phyloP scores from a whole-genome alignment of 1,284 basidiomycete species.

The Ustilago nuda region DNA sequence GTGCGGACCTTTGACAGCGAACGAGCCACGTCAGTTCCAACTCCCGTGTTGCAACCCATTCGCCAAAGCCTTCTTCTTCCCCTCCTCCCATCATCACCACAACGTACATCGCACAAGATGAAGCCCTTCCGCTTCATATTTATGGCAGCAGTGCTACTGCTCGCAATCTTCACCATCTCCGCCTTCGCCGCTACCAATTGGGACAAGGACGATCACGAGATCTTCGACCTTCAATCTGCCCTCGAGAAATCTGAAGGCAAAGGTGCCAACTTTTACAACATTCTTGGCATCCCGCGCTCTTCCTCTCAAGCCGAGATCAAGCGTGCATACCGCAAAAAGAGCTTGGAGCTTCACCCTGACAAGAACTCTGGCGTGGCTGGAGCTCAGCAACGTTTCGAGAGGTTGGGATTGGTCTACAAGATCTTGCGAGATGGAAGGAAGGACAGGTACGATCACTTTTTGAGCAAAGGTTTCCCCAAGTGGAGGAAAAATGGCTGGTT shows the following conservation, averaged over 20 bases:
- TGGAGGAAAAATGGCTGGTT: conserved; percentile 66
- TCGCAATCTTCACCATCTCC: conserved; percentile 22
- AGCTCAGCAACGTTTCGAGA: conserved; percentile 64
- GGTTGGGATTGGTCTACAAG: conserved; percentile 64
- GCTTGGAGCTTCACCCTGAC: conserved; percentile 66
- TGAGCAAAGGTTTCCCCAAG: conserved; percentile 65
- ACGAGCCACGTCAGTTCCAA: conserved; percentile 35
- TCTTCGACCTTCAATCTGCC: conserved; percentile 66
- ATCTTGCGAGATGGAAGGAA: conserved; percentile 65
- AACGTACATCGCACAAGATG: conserved; percentile 11
- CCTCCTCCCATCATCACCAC: neutral
- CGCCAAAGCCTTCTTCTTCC: conserved; percentile 2
- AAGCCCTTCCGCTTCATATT: conserved; percentile 29
- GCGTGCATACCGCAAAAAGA: conserved; percentile 64
- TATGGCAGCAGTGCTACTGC: conserved; percentile 15
- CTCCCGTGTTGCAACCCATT: neutral
- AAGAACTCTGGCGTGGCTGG: conserved; percentile 54
- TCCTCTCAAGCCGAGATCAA: conserved; percentile 55
- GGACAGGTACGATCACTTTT: conserved; percentile 67
- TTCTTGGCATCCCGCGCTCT: conserved; percentile 51
- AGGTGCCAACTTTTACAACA: conserved; percentile 62
- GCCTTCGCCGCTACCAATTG: conserved; percentile 39
- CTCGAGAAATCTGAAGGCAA: conserved; percentile 58
- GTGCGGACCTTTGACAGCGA: conserved; percentile 8
- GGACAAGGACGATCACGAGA: conserved; percentile 65